These are phyloP conservation scores for Suillus subluteus DNA, from an alignment of 768 basidiomycete species.

Conservation along the genomic window DNA sequence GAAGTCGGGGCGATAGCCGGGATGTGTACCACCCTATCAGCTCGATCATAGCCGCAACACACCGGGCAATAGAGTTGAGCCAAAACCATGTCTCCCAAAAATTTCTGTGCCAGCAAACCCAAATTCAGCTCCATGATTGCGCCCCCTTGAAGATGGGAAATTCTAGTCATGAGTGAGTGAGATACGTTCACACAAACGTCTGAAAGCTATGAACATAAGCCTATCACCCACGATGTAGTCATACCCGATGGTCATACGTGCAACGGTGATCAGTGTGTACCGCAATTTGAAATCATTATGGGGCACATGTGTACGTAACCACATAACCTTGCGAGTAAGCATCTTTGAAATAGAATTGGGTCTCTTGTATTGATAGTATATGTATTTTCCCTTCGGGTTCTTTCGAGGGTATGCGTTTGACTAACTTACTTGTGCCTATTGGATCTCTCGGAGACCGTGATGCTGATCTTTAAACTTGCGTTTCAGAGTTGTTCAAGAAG, in stretches of 20 bases:
- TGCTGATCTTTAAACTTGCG: background rate
- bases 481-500: background rate
- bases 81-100: background rate
- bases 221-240: background rate
- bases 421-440: background rate
- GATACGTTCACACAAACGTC: background rate
- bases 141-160: background rate
- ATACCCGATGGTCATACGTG: background rate
- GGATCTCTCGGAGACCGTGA: too few relatives aligned
- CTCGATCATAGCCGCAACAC: background rate
- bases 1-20: background rate
- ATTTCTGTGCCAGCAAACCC: background rate
- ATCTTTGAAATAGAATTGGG: background rate
- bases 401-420: background rate
- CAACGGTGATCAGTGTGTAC: background rate
- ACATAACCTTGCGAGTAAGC: background rate
- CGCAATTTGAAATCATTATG: background rate
- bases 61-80: background rate
- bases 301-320: background rate
- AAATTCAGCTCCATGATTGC: background rate
- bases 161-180: background rate
- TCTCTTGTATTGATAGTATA: background rate
- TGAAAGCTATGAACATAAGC: background rate
- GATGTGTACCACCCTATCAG: background rate
- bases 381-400: background rate